phyloP scores from a whole-genome alignment of 139 green algal species.

The Pleodorina starrii region DNA sequence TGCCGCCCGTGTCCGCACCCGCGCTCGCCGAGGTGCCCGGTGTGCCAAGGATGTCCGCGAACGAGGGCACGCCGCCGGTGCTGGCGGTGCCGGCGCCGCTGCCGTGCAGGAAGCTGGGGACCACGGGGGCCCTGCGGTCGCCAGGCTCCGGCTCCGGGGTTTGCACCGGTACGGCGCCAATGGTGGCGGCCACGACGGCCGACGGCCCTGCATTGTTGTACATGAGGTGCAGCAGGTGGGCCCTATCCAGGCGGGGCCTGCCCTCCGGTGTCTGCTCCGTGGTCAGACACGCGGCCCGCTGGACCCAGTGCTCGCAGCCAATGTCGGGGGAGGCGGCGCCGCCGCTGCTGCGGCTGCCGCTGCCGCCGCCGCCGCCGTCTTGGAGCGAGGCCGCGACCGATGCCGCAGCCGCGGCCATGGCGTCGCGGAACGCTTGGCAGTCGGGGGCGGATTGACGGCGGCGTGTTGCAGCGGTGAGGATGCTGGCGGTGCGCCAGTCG shows the following conservation, averaged over 20 bases:
- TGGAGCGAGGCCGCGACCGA: background rate
- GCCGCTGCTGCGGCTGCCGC: background rate
- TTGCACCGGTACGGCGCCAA: background rate
- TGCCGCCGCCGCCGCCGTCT: background rate
- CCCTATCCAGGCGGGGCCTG: background rate
- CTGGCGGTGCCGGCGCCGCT: background rate
- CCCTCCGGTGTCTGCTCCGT: background rate
- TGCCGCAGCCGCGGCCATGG: background rate
- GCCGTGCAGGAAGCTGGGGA: background rate
- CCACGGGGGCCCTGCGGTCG: too few species aligned
- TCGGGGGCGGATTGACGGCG: background rate
- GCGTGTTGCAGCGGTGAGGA: background rate
- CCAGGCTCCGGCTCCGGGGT: background rate
- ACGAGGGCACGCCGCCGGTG: too few species aligned
- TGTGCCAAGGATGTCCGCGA: too few species aligned
- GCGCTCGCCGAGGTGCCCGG: too few species aligned
- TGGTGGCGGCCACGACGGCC: background rate
- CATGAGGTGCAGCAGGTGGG: slow-evolving; percentile 12
- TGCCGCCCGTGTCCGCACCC: too few species aligned
- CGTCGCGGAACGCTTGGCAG: background rate
- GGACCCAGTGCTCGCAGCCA: background rate
- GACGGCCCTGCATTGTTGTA: background rate
- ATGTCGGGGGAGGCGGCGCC: background rate
- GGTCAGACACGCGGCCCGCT: background rate
- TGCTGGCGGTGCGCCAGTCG: background rate